These are phyloP conservation scores for Tephrocybe rancida DNA, from an alignment of 768 basidiomycete species.

Conservation along the genomic window DNA sequence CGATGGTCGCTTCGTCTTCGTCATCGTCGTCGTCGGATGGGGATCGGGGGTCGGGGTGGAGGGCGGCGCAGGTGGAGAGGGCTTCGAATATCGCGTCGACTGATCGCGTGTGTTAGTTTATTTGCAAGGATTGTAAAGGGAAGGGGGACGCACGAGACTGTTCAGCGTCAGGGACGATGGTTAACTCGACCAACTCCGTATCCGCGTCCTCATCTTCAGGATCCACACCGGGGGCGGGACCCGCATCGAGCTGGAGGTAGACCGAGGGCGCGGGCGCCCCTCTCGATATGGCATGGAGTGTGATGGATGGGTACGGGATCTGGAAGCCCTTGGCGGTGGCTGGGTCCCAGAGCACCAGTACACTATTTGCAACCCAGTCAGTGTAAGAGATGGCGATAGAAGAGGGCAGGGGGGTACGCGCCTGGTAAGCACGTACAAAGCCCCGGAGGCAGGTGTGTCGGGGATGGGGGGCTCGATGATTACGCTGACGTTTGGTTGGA, in stretches of 20 bases:
- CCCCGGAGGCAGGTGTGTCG: conserved; percentile 53
- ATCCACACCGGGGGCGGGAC: conserved; percentile 30
- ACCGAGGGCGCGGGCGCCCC: conserved; percentile 66
- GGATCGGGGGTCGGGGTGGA: conserved; percentile 71
- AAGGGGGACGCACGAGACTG: conserved; percentile 54
- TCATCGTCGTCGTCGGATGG: conserved; percentile 54
- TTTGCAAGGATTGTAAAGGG: neutral
- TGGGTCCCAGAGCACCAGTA: conserved; percentile 79
- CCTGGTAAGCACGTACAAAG: conserved; percentile 88
- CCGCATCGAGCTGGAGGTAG: conserved; percentile 93
- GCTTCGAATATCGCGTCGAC: conserved; percentile 87
- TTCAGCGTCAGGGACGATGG: conserved; percentile 65
- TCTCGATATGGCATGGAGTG: conserved; percentile 90
- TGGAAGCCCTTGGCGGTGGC: conserved; percentile 71
- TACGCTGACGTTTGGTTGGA: conserved; percentile 71
- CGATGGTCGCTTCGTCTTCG: conserved; percentile 59
- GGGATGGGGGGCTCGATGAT: conserved; percentile 69
- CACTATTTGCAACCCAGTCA: no score
- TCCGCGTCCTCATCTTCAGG: conserved; percentile 35
- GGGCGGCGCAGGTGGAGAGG: conserved; percentile 81
- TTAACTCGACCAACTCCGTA: conserved; percentile 76
- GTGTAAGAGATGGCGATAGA: conserved; percentile 5
- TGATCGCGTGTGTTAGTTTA: conserved; percentile 26
- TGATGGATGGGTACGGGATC: conserved; percentile 87
- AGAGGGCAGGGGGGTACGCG: conserved; percentile 28